phyloP scores from a whole-genome alignment of 441 rosid genomes.

The Euphorbia corollata region DNA sequence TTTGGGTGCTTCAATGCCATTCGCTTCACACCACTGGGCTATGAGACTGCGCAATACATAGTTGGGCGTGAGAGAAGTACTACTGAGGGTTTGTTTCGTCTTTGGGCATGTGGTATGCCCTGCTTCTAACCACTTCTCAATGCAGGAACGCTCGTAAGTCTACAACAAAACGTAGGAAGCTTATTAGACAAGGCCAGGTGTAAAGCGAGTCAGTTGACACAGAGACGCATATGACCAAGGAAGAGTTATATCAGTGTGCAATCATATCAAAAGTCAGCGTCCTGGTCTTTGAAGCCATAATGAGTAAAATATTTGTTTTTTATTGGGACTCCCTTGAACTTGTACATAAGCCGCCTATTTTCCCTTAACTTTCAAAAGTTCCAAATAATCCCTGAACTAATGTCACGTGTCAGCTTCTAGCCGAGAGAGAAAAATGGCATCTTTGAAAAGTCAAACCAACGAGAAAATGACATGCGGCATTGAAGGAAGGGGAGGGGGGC shows the following conservation, averaged over 20 bases:
- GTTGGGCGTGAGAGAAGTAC: conserved; percentile 69
- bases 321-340: too few species aligned
- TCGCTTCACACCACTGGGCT: conserved; percentile 91
- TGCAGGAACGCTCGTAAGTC: conserved; percentile 89
- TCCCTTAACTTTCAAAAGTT: too few species aligned
- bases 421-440: too few species aligned
- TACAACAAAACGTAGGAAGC: conserved; percentile 29
- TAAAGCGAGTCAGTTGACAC: conserved; percentile 4
- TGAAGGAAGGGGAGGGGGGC: too few species aligned
- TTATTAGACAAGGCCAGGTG: conserved; percentile 8
- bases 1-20: conserved; percentile 81
- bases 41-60: conserved; percentile 85
- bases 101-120: conserved; percentile 87
- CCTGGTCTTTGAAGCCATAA: conserved; percentile 5
- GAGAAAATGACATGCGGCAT: too few species aligned
- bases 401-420: too few species aligned
- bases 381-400: too few species aligned
- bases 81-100: conserved; percentile 63
- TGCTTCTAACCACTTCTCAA: conserved; percentile 86
- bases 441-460: too few species aligned
- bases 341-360: too few species aligned
- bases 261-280: conserved; percentile 1
- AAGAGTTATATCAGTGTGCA: not conserved
- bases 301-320: not conserved
- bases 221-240: not conserved